Base-by-base conservation (phyloP, 176 grass and related monocot species). In the Lolium rigidum region DNA sequence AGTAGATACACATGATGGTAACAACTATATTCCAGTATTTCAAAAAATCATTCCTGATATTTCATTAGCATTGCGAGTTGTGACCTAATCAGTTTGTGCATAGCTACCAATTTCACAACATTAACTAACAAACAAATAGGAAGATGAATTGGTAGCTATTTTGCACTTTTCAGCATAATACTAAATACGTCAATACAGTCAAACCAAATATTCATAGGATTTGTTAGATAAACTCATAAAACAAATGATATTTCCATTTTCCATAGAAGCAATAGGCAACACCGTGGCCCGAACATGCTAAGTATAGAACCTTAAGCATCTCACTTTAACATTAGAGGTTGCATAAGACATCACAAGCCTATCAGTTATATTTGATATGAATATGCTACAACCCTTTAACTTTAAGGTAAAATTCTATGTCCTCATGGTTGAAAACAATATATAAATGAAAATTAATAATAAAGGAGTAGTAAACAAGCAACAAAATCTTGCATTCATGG, bases 241-340 rank as follows among this genome's bases (percentile, higher is more conserved):
- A 24, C n/a, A 77, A 76, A 38, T 0, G 13, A 9, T 55, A 75
- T 86, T 37, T 22, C 6, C 49, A 84, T 31, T 84, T 84, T 26
- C 50, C 26, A 43, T n/a, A 26, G 28, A 70, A 82, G 15, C 7
- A 72, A 55, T 20, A 2, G 14, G 17, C 58, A 70, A 54, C 24
- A 62, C 24, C 24, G 61, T 21, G 59, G 4, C 8, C 8, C 43
- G 64, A 78, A 5, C 26, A 61, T 78, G 64, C 78, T 70, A 18
- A 73, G 52, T 21, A 16, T 47, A 65, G n/a, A 86, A 79, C 54
- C 70, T 64, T 47, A 76, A 84, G 4, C 10, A 86, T 62, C 67
- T 74, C 85, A 51, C 55, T 41, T 63, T 62, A 63, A 56, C 18
- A 11, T 24, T 6, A n/a, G 22, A 8, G 1, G 8, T 81, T 38